Evolutionary conservation across 345 rosid species (phyloP), one percentile per base, ranked within the genome.

Genomic region (Triadica sebifera): DNA sequence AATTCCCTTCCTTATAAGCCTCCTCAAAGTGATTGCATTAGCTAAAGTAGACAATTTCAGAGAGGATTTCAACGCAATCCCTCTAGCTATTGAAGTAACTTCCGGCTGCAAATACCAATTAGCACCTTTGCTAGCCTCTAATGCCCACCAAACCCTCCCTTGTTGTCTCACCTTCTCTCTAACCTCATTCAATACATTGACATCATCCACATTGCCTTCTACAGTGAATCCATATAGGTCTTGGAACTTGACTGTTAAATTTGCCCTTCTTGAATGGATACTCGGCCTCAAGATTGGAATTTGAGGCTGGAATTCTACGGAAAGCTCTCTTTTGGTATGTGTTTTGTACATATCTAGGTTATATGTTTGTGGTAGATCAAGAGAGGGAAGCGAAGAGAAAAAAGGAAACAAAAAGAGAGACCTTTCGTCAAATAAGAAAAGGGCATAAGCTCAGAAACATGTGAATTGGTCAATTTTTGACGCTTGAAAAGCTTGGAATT

Each of bases 171-270:
- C 99, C 84, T 89, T 96, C 88, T 96, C 99, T 49, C 99, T 87
- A 0, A 96, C 97, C 85, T 96, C 99, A 62, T 96, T 96, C 81
- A 96, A 68, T 6, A 96, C 80, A 67, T 96, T 96, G 0, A 93
- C 99, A 79, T 96, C 98, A 81, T 96, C 99, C 68, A 96, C 99
- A 83, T 96, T 96, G 74, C 99, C 97, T 79, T 96, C 98, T 4
- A 96, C 99, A 17, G 91, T 88, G 82, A 96, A 96, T 1, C 95
- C 95, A 74, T 96, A 96, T 7, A 93, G 83, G 86, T 93, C 99
- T 56, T 96, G 99, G 77, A 96, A 96, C 78, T 91, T 96, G 9
- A 96, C 99, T 5, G 86, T 77, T 55, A 96, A 72, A 82, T 91
- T 93, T 38, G 99, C 99, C 84, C 98, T 87, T 77, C 98, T 82